Evolutionary conservation across 306 rosid species (phyloP), one percentile per base, ranked within the genome.

Genomic region (Fragaria ananassa): DNA sequence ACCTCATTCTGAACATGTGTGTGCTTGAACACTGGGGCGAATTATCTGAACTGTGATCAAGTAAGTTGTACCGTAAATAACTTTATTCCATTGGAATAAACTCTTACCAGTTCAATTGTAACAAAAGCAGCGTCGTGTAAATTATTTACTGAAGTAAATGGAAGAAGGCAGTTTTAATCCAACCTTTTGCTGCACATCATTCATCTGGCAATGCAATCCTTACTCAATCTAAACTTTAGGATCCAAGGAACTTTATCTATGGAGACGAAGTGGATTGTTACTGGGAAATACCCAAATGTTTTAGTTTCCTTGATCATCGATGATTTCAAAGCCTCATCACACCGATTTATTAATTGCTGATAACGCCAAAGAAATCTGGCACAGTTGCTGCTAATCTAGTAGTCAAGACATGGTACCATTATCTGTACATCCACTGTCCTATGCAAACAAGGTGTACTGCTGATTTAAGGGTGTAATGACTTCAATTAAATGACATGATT

Each of bases 1-100:
- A 34, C 76, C 23, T 64, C 79, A 19, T 12, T 39, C 70, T 67
- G 78, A 74, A 68, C 13, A 39, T 74, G 76, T 66, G 74, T 79
- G 60, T 13, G 53, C 1, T 6, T 35, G 58, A 63, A 49, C 15
- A n/a, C 27, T 37, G 21, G 9, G 39, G 73, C 75, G 77, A 15
- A 35, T 69, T 27, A 46, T 76, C 65, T 10, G 81, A 72, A 80
- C 46, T 17, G 25, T 67, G 58, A 76, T 61, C 64, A 42, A 71
- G 34, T 63, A 72, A 54, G 2, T 73, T 61, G 64, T 18, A 64
- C 58, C 70, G 29, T 45, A 18, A 18, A 27, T 29, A 41, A 9
- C 18, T 19, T 25, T 27, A 60, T 60, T 53, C 35, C 68, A 41
- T 25, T 57, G 29, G 49, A 74, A 42, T 74, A 57, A 54, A 57